Conservation (phyloP, 163 green algal species). For the Scenedesmus sp. region DNA sequence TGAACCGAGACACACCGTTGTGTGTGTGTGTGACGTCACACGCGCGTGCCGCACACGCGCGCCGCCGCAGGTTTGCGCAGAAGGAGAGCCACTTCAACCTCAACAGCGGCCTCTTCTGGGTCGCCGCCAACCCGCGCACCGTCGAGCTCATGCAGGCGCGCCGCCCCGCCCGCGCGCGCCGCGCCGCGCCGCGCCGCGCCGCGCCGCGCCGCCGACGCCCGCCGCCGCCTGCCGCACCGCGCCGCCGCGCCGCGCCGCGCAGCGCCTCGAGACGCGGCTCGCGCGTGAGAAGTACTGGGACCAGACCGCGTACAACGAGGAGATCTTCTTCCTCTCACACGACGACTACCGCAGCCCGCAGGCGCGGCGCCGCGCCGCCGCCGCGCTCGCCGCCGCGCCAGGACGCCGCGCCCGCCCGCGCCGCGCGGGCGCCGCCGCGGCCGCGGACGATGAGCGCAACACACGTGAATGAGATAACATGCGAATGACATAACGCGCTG, state of each 20-base stretch:
- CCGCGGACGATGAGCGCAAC: too few species aligned
- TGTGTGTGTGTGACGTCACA: too few species aligned
- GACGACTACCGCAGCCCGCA: constrained; percentile 72
- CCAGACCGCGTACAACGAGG: constrained; percentile 92
- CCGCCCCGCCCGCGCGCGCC: neutral
- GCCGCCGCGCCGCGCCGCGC: neutral
- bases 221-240: neutral
- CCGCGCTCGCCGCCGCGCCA: constrained; percentile 82
- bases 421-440: too few species aligned
- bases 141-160: constrained; percentile 73
- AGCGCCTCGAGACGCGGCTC: constrained; percentile 70
- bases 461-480: too few species aligned
- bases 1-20: too few species aligned
- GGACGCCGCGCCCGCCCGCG: too few species aligned
- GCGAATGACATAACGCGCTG: too few species aligned
- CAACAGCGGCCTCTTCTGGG: constrained; percentile 89
- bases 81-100: constrained; percentile 71
- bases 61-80: constrained; percentile 72
- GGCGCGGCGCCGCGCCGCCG: too few species aligned
- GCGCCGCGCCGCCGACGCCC: too few species aligned
- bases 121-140: constrained; percentile 74
- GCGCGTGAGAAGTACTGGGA: constrained; percentile 87
- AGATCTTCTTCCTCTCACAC: constrained; percentile 88
- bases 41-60: too few species aligned
- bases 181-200: too few species aligned